Evolutionary conservation across 257 asterid species (phyloP).

Genomic region (Capsicum rhomboideum): DNA sequence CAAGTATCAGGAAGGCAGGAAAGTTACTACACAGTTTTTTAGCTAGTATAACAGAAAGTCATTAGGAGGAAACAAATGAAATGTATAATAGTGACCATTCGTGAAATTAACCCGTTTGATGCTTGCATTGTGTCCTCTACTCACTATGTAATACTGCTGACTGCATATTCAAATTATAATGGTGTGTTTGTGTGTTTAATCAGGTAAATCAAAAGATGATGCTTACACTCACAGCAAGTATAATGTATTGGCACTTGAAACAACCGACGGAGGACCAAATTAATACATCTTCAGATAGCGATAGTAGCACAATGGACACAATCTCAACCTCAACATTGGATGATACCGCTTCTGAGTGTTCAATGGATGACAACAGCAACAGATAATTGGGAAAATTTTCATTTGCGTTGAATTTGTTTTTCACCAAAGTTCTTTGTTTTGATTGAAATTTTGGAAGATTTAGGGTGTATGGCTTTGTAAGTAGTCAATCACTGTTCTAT

Average conservation of each 20-base stretch:
- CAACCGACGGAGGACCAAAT: constrained; percentile 28
- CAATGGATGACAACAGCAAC: constrained; percentile 50
- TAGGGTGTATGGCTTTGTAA: not conserved
- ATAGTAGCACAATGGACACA: constrained; percentile 24
- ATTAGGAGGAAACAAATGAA: not conserved
- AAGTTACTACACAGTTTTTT: not conserved
- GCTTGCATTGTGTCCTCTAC: not conserved
- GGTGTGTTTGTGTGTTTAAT: not conserved
- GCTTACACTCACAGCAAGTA: constrained; percentile 39
- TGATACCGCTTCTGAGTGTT: constrained; percentile 89
- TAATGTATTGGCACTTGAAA: constrained; percentile 45
- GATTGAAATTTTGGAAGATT: not conserved
- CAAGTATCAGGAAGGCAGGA: not conserved
- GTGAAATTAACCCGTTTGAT: not conserved
- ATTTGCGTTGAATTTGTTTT: not conserved
- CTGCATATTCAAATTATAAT: not conserved
- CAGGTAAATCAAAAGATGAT: constrained; percentile 49
- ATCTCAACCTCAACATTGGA: constrained; percentile 32
- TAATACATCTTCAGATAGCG: constrained; percentile 25
- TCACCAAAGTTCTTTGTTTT: not conserved
- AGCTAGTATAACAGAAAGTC: not conserved
- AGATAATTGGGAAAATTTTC: constrained; percentile 20
- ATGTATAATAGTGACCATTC: not conserved
- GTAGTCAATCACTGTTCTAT: not conserved
- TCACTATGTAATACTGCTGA: not conserved